phyloP scores from a whole-genome alignment of 2,329 filamentous ascomycete species.

The Fusarium brachygibbosum region DNA sequence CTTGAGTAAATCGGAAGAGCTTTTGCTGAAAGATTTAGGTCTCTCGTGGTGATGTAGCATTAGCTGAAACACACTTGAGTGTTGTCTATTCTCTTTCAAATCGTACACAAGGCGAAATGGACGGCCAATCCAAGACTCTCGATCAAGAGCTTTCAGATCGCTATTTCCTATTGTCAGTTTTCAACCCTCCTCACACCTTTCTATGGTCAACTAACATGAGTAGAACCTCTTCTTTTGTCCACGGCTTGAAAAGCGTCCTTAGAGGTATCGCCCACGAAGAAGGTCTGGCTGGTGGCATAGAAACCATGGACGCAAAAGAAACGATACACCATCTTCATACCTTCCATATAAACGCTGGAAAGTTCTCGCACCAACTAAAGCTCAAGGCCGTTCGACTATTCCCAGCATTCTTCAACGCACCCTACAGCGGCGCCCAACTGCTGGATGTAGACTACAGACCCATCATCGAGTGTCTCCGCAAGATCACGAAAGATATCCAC shows the following conservation, averaged over 20 bases:
- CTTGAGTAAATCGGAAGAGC: rapidly evolving
- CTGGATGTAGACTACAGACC: neutral
- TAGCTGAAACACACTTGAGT: constrained; percentile 19
- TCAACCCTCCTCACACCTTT: rapidly evolving
- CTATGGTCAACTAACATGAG: rapidly evolving
- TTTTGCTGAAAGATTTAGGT: neutral
- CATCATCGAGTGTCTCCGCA: neutral
- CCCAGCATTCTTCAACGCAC: constrained; percentile 14
- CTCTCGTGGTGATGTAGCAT: constrained; percentile 8
- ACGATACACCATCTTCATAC: neutral
- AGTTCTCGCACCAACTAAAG: neutral
- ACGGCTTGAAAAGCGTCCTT: constrained; percentile 7
- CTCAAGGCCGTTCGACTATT: constrained; percentile 23
- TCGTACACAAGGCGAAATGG: rapidly evolving
- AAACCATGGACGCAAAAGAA: rapidly evolving
- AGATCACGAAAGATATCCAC: neutral
- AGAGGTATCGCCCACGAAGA: neutral
- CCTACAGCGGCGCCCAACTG: neutral
- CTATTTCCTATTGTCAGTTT: constrained; percentile 15
- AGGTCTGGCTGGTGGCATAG: rapidly evolving
- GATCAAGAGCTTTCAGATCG: constrained; percentile 18
- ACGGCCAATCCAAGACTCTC: neutral
- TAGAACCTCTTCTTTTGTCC: constrained; percentile 7
- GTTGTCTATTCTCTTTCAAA: constrained; percentile 10
- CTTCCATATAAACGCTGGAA: constrained; percentile 1